Evolutionary conservation across 2,329 filamentous ascomycete genomes (phyloP), one percentile per base, ranked within the genome.

Genomic region (Mariannaea sp.): DNA sequence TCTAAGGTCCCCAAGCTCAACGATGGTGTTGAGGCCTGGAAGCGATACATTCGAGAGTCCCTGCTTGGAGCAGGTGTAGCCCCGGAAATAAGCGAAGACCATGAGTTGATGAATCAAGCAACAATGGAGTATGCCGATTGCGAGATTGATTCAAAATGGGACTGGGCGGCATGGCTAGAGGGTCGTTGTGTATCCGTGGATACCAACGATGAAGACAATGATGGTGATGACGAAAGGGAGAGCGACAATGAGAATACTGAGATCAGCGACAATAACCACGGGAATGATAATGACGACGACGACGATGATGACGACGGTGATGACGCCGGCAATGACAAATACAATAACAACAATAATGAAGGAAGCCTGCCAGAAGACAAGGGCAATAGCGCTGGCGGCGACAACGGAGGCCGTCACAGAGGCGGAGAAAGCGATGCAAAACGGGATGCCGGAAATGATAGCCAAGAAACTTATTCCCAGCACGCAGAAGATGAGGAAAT

Each of bases 1-100:
- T 27, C 33, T 43, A n/a, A 33, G 7, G 58, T 59, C 3, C 66
- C 64, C 7, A 50, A 16, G 2, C 35, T 54, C 1, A 14, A 62
- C 22, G 65, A 71, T 47, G 19, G 27, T 8, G 5, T 24, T 0
- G 17, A 41, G 2, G 64, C 45, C 39, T 72, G 70, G 71, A 26
- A 19, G 7, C 49, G 55, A 38, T 72, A 70, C 32, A 58, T 67
- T 53, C 61, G 64, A 27, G 41, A 58, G 9, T 58, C 63, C 1
- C 45, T 71, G 9, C 35, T 24, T 24, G 22, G 22, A 8, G 22
- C 22, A 8, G 22, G 8, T 8, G 8, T 8, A 24, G 5, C 22
- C 8, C 8, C 8, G 22, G 22, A 24, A 24, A 24, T 24, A 5
- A 24, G 8, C 5, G 22, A 24, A 7, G 32, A 35, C 14, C 2